Conservation (phyloP, 805 yeast genomes). For the Starmerella apis region DNA sequence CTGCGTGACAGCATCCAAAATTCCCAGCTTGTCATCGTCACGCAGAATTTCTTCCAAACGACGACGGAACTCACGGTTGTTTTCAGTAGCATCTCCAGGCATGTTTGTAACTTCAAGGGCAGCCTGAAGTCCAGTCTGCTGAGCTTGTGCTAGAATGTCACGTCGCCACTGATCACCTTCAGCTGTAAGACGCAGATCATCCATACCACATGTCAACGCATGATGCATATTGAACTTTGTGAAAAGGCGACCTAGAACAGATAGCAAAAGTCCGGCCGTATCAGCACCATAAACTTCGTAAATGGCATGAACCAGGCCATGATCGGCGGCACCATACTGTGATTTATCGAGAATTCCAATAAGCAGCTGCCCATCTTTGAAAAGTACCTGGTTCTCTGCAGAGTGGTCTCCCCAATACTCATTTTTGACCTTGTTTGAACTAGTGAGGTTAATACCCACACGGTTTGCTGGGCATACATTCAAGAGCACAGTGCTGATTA, state of each 20-base stretch:
- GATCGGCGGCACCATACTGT: conserved; percentile 95
- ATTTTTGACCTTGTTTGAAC: conserved; percentile 81
- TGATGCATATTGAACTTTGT: conserved; percentile 86
- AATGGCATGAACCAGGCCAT: conserved; percentile 90
- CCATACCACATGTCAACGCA: conserved; percentile 99
- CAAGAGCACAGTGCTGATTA: conserved; percentile 79
- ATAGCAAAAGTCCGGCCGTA: conserved; percentile 77
- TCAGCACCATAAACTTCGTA: conserved; percentile 92
- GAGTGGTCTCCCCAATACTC: conserved; percentile 91
- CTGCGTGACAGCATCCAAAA: conserved; percentile 90
- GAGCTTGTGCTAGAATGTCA: conserved; percentile 66
- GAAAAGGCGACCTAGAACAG: conserved; percentile 89
- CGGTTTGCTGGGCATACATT: conserved; percentile 78
- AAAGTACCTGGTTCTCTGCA: conserved; percentile 72
- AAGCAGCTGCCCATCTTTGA: conserved; percentile 75
- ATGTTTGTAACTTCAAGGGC: conserved; percentile 91
- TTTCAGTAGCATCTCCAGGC: conserved; percentile 38
- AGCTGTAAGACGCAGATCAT: conserved; percentile 80
- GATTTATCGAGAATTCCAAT: conserved; percentile 95
- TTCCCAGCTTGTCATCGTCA: conserved; percentile 84
- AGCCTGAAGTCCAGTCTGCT: conserved; percentile 78
- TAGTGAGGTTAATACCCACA: conserved; percentile 80
- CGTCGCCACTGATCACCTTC: conserved; percentile 87
- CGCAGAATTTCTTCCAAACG: conserved; percentile 91
- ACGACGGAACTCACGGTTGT: conserved; percentile 67